Evolutionary conservation across 1,284 basidiomycete species (phyloP), one percentile per base, ranked within the genome.

Genomic region (Leccinum pallidistipes): DNA sequence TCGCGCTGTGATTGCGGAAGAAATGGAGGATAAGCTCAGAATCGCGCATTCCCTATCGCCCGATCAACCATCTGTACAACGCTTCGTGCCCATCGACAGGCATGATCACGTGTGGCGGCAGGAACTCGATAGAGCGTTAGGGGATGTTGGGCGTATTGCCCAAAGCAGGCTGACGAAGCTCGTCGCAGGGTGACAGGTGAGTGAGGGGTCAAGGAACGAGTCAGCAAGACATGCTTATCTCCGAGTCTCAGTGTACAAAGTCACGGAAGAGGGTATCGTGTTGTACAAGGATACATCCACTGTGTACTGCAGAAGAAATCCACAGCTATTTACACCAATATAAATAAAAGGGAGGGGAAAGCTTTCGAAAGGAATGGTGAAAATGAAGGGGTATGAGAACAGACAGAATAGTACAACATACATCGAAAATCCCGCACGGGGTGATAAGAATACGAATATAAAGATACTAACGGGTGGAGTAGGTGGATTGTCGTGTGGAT

Each of bases 111-210:
- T 74, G 34, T 94, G 91, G 91, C 70, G 67, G 55, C 67, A 66
- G 8, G 94, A 95, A 74, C 77, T 93, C 60, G 76, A 81, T 58
- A 83, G 93, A 64, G 92, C 90, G 0, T 77, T 95, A n/a, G 71
- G 69, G 34, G 92, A 92, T 69, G 81, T 95, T 16, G 90, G 90
- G 58, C 72, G 71, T 62, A 95, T 95, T 62, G 93, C 90, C 9
- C 84, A 85, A 73, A 87, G 85, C 64, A 80, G 93, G 63, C 64
- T 90, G 69, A 69, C 66, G 34, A 75, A 73, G 43, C 59, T 74
- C 14, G 51, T 56, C 7, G 57, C 11, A n/a, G 55, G 34, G 5
- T 67, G 45, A 65, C 34, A 8, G 10, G 63, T 68, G 55, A 56
- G 59, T 34, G 40, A 55, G 31, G 24, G 27, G 24, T 21, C 18